phyloP scores from a whole-genome alignment of 2,329 filamentous ascomycete species.

The Endocalyx cinctus region DNA sequence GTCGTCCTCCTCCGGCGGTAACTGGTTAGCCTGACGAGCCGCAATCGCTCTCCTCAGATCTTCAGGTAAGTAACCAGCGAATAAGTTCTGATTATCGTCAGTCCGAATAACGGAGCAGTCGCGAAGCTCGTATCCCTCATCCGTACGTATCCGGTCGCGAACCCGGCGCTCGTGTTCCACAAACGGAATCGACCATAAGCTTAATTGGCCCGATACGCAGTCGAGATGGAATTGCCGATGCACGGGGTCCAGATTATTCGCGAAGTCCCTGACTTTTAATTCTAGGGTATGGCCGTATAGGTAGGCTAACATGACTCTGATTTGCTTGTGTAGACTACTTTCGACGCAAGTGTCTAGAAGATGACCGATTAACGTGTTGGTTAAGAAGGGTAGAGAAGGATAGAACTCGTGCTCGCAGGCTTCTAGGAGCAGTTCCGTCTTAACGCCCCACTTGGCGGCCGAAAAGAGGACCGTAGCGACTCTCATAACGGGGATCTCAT shows the following conservation, averaged over 20 bases:
- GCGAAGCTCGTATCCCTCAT: not conserved
- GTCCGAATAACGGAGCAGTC: constrained; percentile 1
- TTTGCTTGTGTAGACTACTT: not conserved
- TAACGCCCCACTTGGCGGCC: not conserved
- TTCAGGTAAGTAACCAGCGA: too few species aligned
- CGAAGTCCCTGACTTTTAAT: not conserved
- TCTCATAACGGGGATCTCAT: too few species aligned
- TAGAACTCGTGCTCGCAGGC: not conserved
- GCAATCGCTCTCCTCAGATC: too few species aligned
- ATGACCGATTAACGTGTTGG: not conserved
- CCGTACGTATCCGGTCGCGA: not conserved
- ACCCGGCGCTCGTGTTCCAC: not conserved
- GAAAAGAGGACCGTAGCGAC: not conserved
- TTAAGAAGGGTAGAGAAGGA: not conserved
- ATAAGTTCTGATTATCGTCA: not conserved
- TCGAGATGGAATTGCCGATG: constrained; percentile 3
- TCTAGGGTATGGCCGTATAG: not conserved
- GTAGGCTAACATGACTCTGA: not conserved
- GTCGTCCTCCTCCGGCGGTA: too few species aligned
- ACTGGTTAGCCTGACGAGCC: too few species aligned
- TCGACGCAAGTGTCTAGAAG: not conserved
- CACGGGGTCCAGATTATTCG: not conserved
- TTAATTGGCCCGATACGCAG: not conserved
- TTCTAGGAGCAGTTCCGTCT: not conserved
- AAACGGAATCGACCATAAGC: not conserved